A percentile compares a stretch with the other conserved stretches of the same genome.
Conservation (phyloP, 768 basidiomycete genomes). For the Pulveroboletus sp. region DNA sequence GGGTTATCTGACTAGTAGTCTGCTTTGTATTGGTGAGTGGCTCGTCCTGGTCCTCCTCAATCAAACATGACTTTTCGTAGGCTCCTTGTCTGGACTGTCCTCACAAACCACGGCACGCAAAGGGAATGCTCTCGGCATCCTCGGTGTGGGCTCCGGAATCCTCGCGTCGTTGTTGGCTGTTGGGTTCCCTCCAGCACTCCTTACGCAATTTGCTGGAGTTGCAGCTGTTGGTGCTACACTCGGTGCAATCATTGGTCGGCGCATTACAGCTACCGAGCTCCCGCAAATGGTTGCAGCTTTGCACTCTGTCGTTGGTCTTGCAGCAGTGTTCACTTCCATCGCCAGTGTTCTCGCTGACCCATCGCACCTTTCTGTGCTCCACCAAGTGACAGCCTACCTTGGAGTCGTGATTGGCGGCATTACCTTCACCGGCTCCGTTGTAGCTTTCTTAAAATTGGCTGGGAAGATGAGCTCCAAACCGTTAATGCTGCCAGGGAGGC, state of each 20-base stretch:
- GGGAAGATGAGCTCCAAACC: conserved; percentile 77
- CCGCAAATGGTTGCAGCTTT: conserved; percentile 81
- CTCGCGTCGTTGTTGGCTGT: conserved; percentile 78
- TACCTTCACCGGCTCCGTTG: conserved; percentile 86
- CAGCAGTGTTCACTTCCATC: conserved; percentile 83
- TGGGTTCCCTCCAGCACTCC: conserved; percentile 70
- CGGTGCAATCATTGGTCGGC: conserved; percentile 71
- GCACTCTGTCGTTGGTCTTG: conserved; percentile 87
- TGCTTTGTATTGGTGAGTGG: conserved; percentile 74
- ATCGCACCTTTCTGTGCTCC: conserved; percentile 65
- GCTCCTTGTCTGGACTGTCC: conserved; percentile 72
- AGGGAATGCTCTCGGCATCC: conserved; percentile 85
- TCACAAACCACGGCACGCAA: conserved; percentile 81
- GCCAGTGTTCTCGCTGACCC: conserved; percentile 73
- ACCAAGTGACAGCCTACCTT: conserved; percentile 81
- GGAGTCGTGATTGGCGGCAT: conserved; percentile 85
- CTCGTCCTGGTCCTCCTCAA: background rate
- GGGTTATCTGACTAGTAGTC: conserved; percentile 78
- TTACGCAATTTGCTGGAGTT: conserved; percentile 75
- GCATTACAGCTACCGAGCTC: conserved; percentile 83
- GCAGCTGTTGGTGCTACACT: conserved; percentile 68
- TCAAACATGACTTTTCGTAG: conserved; percentile 32
- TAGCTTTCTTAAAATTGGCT: conserved; percentile 85
- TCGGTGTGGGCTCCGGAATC: conserved; percentile 80
- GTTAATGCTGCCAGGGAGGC: conserved; percentile 68